These are phyloP conservation scores for Penicillium waksmanii DNA, from an alignment of 495 filamentous ascomycete species.

Conservation along the genomic window DNA sequence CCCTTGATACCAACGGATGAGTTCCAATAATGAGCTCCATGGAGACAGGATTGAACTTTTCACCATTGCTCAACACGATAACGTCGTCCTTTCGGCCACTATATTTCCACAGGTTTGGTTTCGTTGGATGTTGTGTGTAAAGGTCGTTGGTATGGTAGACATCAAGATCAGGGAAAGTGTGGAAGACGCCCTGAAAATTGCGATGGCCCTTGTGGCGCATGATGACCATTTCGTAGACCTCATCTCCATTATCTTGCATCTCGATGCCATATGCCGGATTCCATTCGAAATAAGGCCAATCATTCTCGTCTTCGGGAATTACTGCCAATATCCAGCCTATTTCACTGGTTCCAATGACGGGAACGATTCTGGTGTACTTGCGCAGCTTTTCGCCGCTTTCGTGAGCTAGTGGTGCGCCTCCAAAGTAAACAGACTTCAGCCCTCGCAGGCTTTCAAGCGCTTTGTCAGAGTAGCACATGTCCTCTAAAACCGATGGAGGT, in stretches of 20 bases:
- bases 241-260: constrained; percentile 43
- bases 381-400: constrained; percentile 22
- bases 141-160: constrained; percentile 62
- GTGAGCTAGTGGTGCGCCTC: constrained; percentile 26
- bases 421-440: constrained; percentile 25
- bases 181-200: constrained; percentile 54
- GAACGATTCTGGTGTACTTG: constrained; percentile 18
- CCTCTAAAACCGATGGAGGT: constrained; percentile 32
- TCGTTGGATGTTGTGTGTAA: constrained; percentile 45
- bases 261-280: constrained; percentile 49
- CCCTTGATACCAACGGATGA: constrained; percentile 31
- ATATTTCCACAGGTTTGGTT: constrained; percentile 36
- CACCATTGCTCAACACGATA: constrained; percentile 46
- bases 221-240: constrained; percentile 48
- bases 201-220: constrained; percentile 11
- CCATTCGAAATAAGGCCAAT: constrained; percentile 59
- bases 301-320: constrained; percentile 35
- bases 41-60: constrained; percentile 47
- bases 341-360: constrained; percentile 25
- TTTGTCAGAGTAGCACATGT: constrained; percentile 30
- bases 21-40: constrained; percentile 37
- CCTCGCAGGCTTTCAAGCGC: constrained; percentile 17
- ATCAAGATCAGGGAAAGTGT: constrained; percentile 54
- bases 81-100: constrained; percentile 44
- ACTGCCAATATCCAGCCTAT: constrained; percentile 28